Base-by-base conservation (phyloP, 805 yeast genomes). In the Candida peoriensis region DNA sequence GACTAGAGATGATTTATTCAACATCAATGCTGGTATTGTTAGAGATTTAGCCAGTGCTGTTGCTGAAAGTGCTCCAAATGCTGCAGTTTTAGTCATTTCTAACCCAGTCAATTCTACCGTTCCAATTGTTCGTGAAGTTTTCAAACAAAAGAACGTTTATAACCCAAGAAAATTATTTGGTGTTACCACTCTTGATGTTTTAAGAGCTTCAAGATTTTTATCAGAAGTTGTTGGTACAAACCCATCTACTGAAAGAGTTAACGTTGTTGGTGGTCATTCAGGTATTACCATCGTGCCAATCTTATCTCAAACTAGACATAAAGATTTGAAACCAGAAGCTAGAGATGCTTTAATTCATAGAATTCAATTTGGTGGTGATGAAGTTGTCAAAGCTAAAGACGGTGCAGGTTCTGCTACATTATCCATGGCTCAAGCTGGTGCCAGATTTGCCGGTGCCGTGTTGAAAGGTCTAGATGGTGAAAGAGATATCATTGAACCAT, bases 41-140 rank as follows among this genome's bases (percentile, higher is more conserved):
- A 80, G 93, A 61, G 96, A 85, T 64, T 74, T 89, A 63, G 95
- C 95, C 60, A 72, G 80, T 65, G 83, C 88, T 36, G 76, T 76
- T 52, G 95, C 94, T 43, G 85, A 82, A 47, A 59, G 71, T 63
- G 74, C 84, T 47, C 96, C 96, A 58, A 74, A 84, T 52, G 96
- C 96, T 42, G 78, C 85, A 34, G 66, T 88, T 35, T 73, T 72
- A 50, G 76, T 88, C 57, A 88, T 88, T 58, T 80, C 96, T 46
- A 88, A 88, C 81, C 97, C 97, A 35, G 96, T 88, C 63, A 88
- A 88, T 81, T 88, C 96, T 41, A 89, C 96, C 36, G 97, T 88
- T 20, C 96, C 97, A 60, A 88, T 88, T 65, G 96, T 86, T 39
- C 87, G 95, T 43, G 95, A 89, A 72, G 94, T 86, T 36, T 72